These are phyloP conservation scores for Leccinum arenicola DNA, from an alignment of 768 basidiomycete species.

Conservation along the genomic window DNA sequence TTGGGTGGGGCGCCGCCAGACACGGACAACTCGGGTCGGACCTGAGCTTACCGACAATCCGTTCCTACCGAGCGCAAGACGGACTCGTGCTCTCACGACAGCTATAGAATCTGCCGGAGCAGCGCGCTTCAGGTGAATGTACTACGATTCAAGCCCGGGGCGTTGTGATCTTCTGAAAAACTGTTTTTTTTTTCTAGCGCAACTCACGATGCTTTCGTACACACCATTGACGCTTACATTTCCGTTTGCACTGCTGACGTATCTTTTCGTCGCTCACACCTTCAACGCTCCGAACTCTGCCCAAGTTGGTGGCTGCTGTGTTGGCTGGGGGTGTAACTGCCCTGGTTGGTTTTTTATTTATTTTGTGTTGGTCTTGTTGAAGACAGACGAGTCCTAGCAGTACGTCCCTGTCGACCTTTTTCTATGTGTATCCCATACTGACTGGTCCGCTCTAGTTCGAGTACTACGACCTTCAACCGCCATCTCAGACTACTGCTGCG, in stretches of 20 bases:
- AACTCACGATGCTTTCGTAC: slow-evolving; percentile 66
- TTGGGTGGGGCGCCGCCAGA: slow-evolving; percentile 83
- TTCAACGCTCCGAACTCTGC: slow-evolving; percentile 68
- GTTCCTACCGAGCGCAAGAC: slow-evolving; percentile 57
- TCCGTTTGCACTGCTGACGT: slow-evolving; percentile 78
- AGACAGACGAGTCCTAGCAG: slow-evolving; percentile 62
- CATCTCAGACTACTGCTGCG: slow-evolving; percentile 10
- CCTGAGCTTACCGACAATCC: slow-evolving; percentile 61
- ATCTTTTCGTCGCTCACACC: slow-evolving; percentile 87
- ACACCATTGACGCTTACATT: slow-evolving; percentile 78
- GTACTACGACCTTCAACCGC: slow-evolving; percentile 37
- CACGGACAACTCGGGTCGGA: slow-evolving; percentile 78
- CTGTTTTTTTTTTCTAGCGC: slow-evolving; percentile 36
- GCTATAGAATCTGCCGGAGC: slow-evolving; percentile 47
- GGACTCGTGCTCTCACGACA: slow-evolving; percentile 55
- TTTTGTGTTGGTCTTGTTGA: slow-evolving; percentile 81
- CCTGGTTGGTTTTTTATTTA: slow-evolving; percentile 72
- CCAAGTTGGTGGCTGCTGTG: slow-evolving; percentile 67
- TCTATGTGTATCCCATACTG: slow-evolving; percentile 1
- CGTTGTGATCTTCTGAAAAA: neutral
- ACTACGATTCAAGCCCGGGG: slow-evolving; percentile 22
- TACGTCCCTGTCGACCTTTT: slow-evolving; percentile 29
- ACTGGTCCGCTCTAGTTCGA: slow-evolving; percentile 34
- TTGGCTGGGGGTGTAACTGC: slow-evolving; percentile 79
- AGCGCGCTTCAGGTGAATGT: slow-evolving; percentile 54